These are phyloP conservation scores for Mycosphaerelloides madeirae DNA, from an alignment of 2,329 filamentous ascomycete genomes.

Conservation along the genomic window DNA sequence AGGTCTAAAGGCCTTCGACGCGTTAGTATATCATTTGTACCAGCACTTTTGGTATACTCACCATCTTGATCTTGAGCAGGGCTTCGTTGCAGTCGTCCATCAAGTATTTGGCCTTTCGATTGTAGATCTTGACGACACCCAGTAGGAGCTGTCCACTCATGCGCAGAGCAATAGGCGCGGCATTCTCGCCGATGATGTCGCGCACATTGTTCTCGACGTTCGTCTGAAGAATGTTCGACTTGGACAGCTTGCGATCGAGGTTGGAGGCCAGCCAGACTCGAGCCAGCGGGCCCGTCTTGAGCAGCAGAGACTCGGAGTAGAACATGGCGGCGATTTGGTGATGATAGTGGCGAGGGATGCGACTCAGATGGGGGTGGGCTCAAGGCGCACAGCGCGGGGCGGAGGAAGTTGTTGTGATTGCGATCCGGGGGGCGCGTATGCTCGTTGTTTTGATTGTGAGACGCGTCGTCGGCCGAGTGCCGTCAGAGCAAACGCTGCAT, in stretches of 20 bases:
- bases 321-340: slow-evolving; percentile 62
- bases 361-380: slow-evolving; percentile 5
- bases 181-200: slow-evolving; percentile 86
- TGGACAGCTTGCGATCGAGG: slow-evolving; percentile 95
- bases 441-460: slow-evolving; percentile 7
- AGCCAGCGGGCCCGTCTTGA: slow-evolving; percentile 94
- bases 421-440: slow-evolving; percentile 20
- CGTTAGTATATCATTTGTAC: slow-evolving; percentile 1
- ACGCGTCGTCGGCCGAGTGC: not conserved
- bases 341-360: slow-evolving; percentile 8
- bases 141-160: slow-evolving; percentile 90
- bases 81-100: slow-evolving; percentile 97
- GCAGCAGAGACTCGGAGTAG: slow-evolving; percentile 91
- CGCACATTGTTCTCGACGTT: slow-evolving; percentile 93
- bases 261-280: slow-evolving; percentile 98
- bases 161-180: slow-evolving; percentile 90
- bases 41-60: slow-evolving; percentile 40
- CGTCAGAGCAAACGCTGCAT: slow-evolving; percentile 1
- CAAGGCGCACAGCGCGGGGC: not conserved
- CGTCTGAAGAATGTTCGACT: slow-evolving; percentile 89
- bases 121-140: slow-evolving; percentile 96
- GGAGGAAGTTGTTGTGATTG: slow-evolving; percentile 9
- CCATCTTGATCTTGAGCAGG: slow-evolving; percentile 97
- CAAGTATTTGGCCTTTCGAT: slow-evolving; percentile 91
- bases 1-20: slow-evolving; percentile 76